Base-by-base conservation (phyloP, 805 yeast genomes). In the Metschnikowia koreensis region DNA sequence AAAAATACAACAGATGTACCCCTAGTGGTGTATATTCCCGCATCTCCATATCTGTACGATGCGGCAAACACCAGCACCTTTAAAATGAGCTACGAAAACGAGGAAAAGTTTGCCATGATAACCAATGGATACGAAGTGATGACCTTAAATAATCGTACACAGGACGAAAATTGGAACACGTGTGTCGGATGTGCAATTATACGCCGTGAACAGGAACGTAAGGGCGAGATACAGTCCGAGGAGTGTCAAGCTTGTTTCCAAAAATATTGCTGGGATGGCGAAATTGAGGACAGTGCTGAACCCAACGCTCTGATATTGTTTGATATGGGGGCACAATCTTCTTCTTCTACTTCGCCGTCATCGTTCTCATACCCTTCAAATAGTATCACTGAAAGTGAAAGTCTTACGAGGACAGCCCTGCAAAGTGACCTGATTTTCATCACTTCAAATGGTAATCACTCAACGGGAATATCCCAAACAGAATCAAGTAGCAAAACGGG, bases 181-280 rank as follows among this genome's bases (percentile, higher is more conserved):
- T 64, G 67, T 44, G 65, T 64, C 27, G 66, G 65, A 6, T 64
- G 67, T 46, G 66, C 67, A 8, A 60, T 64, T 9, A 62, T 64
- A 17, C 51, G 66, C 11, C 46, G 66, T 22, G 57, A 60, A 17
- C 66, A 64, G 46, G 67, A 64, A 47, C 48, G 67, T 13, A 41
- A 48, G 38, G 66, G 65, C 7, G 44, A 52, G 8, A 51, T 48
- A 17, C 66, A 62, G 47, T 53, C 62, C 3, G 61, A 57, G 41
- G 65, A 62, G 42, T 64, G 67, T 44, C 44, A 54, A 34, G 34
- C 47, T 29, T 64, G 67, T 38, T 64, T 64, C 41, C 27, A 29
- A 22, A 47, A 57, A 16, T 64, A 63, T 45, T 64, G 67, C 46
- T 64, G 66, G 65, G 47, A 16, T 3, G 66, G 66, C 0, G 62